These are phyloP conservation scores for Metarhizium robertsii DNA, from an alignment of 2,329 filamentous ascomycete genomes.

Conservation along the genomic window DNA sequence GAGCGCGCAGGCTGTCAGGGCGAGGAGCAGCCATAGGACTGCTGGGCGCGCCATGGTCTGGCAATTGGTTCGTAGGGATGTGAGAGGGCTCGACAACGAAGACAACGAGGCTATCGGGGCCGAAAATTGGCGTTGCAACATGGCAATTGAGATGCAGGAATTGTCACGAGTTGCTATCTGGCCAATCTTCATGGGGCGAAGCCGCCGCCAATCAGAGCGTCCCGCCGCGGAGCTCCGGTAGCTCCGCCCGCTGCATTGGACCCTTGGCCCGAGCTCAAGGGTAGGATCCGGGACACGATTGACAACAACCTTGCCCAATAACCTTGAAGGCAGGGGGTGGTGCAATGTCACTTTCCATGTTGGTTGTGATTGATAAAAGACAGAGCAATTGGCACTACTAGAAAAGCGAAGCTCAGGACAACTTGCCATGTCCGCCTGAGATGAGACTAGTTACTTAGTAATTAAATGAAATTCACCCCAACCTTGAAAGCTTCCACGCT, in stretches of 20 bases:
- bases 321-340: too few relatives aligned
- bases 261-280: background rate
- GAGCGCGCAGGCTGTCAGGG: conserved; percentile 16
- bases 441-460: too few relatives aligned
- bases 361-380: too few relatives aligned
- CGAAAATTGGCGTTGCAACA: background rate
- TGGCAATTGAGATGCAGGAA: background rate
- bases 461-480: too few relatives aligned
- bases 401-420: too few relatives aligned
- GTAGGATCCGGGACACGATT: too few relatives aligned
- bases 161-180: background rate
- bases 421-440: too few relatives aligned
- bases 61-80: background rate
- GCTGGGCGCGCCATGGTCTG: conserved; percentile 1
- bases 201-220: background rate
- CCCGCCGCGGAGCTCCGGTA: background rate
- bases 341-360: too few relatives aligned
- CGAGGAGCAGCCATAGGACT: conserved; percentile 8
- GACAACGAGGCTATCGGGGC: too few relatives aligned
- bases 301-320: too few relatives aligned
- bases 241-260: background rate
- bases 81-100: background rate
- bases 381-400: too few relatives aligned
- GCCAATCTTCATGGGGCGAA: background rate
- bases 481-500: too few relatives aligned